Conservation (phyloP, 176 grass and related monocot species). For the Urochloa ruziziensis region DNA sequence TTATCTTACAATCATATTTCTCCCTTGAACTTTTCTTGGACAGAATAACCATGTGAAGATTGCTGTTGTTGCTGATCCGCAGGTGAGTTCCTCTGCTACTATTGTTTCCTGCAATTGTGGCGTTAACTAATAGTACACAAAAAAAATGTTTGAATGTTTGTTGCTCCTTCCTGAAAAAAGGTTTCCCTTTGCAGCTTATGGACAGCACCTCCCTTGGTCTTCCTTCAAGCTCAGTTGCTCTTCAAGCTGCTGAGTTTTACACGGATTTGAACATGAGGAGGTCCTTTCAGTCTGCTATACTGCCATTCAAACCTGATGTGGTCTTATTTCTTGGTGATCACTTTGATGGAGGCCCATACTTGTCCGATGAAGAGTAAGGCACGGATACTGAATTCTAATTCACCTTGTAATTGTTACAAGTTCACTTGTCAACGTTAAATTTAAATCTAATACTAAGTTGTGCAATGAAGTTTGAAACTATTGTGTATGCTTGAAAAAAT, state of each 20-base stretch:
- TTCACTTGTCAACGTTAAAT: conserved; percentile 11
- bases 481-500: conserved; percentile 4
- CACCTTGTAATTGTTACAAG: conserved; percentile 7
- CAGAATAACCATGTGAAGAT: conserved; percentile 69
- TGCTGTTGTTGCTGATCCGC: conserved; percentile 87
- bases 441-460: not conserved
- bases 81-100: conserved; percentile 42
- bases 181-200: conserved; percentile 64
- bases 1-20: conserved; percentile 1
- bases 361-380: conserved; percentile 96
- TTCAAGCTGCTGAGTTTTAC: conserved; percentile 77
- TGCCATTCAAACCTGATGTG: conserved; percentile 72
- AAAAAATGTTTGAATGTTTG: not conserved
- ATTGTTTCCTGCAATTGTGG: not conserved
- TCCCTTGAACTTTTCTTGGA: conserved; percentile 21
- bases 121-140: not conserved
- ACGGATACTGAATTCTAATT: conserved; percentile 59
- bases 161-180: conserved; percentile 31
- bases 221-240: conserved; percentile 52
- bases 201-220: conserved; percentile 83
- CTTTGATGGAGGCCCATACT: conserved; percentile 79
- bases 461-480: not conserved
- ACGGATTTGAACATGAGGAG: conserved; percentile 97
- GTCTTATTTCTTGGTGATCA: conserved; percentile 88
- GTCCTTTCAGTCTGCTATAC: conserved; percentile 77